phyloP scores from a whole-genome alignment of 2,329 filamentous ascomycete species.

The Scytalidium lignicola region DNA sequence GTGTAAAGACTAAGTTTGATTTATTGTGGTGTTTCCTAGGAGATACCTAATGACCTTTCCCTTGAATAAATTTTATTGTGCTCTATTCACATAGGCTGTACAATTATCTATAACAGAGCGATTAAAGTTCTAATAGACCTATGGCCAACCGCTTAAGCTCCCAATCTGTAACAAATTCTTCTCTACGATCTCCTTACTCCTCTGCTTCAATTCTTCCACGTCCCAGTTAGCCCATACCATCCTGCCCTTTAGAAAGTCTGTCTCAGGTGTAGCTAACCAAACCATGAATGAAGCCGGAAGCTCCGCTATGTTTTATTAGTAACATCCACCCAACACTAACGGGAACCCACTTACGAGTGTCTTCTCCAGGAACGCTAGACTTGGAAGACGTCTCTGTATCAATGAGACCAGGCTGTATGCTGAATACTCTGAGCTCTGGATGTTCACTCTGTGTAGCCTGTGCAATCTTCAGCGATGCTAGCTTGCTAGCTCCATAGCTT shows the following conservation, averaged over 20 bases:
- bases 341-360: background rate
- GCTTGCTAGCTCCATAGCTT: background rate
- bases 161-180: background rate
- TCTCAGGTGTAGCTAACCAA: constrained; percentile 34
- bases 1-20: too few species aligned
- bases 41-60: too few species aligned
- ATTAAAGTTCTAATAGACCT: too few species aligned
- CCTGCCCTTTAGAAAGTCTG: constrained; percentile 33
- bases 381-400: constrained; percentile 2
- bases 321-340: background rate
- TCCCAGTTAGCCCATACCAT: constrained; percentile 35
- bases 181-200: constrained; percentile 2
- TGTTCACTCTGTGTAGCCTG: background rate
- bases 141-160: too few species aligned
- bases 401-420: background rate
- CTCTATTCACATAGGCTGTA: too few species aligned
- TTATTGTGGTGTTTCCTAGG: too few species aligned
- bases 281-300: constrained; percentile 15
- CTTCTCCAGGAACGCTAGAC: background rate
- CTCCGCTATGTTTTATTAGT: background rate
- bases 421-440: constrained; percentile 1
- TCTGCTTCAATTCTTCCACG: constrained; percentile 32
- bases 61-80: too few species aligned
- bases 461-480: background rate
- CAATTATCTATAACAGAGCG: too few species aligned